Conservation (phyloP, 108 stramenopile genomes). For the Conticribra guillardii region DNA sequence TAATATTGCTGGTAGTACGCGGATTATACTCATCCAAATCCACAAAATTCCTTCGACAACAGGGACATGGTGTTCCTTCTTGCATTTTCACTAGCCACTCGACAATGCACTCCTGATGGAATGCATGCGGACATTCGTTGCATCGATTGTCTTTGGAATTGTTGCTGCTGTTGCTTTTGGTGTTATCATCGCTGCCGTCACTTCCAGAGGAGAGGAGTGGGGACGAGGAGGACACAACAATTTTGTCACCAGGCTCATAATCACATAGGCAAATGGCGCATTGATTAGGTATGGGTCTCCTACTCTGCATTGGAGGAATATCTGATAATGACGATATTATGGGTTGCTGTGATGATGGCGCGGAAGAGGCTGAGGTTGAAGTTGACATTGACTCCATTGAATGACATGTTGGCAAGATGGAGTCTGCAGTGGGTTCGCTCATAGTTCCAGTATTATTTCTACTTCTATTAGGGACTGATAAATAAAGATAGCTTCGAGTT, state of each 20-base stretch:
- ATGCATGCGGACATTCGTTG: slow-evolving; percentile 62
- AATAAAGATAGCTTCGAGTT: neutral
- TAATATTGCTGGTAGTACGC: neutral
- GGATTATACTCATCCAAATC: slow-evolving; percentile 37
- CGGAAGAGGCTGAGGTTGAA: too few relatives aligned
- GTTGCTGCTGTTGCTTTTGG: too few relatives aligned
- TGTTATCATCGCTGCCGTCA: too few relatives aligned
- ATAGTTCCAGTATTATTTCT: neutral
- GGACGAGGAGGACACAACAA: slow-evolving; percentile 52
- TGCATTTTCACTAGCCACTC: slow-evolving; percentile 76
- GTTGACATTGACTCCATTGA: too few relatives aligned
- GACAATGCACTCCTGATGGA: slow-evolving; percentile 75
- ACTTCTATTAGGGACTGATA: neutral
- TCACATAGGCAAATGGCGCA: slow-evolving; percentile 75
- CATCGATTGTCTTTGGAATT: slow-evolving; percentile 9
- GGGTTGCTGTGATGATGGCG: too few relatives aligned
- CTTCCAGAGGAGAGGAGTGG: neutral
- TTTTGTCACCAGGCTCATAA: slow-evolving; percentile 60
- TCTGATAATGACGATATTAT: too few relatives aligned
- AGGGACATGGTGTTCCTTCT: slow-evolving; percentile 68
- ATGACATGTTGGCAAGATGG: too few relatives aligned
- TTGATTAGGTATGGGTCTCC: slow-evolving; percentile 61
- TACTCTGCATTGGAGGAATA: too few relatives aligned
- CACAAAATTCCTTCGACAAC: slow-evolving; percentile 70
- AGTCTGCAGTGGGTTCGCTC: too few relatives aligned